These are phyloP conservation scores for Cryphonectria carpinicola DNA, from an alignment of 2,329 filamentous ascomycete species.

Conservation along the genomic window DNA sequence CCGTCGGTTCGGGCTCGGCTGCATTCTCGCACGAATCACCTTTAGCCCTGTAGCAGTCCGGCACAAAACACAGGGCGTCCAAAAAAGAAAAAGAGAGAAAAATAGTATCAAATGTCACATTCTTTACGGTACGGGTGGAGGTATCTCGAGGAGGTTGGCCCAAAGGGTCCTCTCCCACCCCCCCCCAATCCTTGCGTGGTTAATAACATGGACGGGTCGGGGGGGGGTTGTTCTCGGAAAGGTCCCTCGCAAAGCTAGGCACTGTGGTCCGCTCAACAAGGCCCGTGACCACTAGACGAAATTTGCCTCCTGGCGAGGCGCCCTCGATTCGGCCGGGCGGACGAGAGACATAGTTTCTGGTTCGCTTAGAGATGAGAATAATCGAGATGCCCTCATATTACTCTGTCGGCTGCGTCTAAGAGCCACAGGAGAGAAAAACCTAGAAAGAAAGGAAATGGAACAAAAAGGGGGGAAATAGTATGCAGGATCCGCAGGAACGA, in stretches of 20 bases:
- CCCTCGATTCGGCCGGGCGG: not conserved
- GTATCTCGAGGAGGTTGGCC: not conserved
- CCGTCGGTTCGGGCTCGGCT: not conserved
- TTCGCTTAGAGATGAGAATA: not conserved
- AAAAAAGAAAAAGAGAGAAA: not conserved
- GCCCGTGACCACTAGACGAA: not conserved
- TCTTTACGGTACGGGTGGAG: not conserved
- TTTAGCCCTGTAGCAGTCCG: not conserved
- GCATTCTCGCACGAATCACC: not conserved
- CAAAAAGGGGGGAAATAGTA: not conserved
- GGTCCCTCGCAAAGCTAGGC: not conserved
- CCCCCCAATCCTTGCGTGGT: too few relatives aligned
- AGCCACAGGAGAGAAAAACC: not conserved
- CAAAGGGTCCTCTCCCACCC: not conserved
- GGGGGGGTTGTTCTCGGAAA: not conserved
- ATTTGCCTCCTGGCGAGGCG: not conserved
- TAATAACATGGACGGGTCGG: not conserved
- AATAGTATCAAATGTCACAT: constrained; percentile 1
- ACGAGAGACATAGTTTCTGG: not conserved
- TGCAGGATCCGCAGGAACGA: not conserved
- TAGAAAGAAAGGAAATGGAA: not conserved
- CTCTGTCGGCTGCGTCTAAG: not conserved
- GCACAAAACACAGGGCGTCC: constrained; percentile 13
- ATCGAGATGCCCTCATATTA: not conserved
- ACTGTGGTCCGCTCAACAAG: not conserved